Evolutionary conservation across 2,329 filamentous ascomycete species (phyloP).

Genomic region (Diplodia scrobiculata): DNA sequence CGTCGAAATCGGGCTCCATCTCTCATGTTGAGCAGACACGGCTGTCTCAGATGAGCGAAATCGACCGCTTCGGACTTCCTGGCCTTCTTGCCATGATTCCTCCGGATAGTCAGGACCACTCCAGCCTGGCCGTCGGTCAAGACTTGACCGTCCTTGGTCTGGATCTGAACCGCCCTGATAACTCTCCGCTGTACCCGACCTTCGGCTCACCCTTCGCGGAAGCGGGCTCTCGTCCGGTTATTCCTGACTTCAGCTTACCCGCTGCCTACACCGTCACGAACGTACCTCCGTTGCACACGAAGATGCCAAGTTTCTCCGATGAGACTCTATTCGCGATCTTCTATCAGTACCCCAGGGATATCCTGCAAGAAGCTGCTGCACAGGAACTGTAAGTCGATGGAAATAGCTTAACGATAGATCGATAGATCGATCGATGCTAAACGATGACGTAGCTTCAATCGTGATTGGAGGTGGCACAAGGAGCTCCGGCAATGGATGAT

Average conservation of each 20-base stretch:
- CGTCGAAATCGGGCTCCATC: conserved; percentile 16
- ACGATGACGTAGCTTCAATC: conserved; percentile 39
- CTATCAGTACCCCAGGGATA: conserved; percentile 67
- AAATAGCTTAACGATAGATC: not conserved
- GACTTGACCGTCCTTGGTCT: conserved; percentile 65
- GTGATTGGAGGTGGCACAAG: conserved; percentile 60
- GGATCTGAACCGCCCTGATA: conserved; percentile 63
- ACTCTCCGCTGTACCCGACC: conserved; percentile 62
- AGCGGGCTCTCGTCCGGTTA: conserved; percentile 59
- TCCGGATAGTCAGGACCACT: conserved; percentile 55
- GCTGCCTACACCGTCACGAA: conserved; percentile 67
- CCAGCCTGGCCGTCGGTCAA: conserved; percentile 61
- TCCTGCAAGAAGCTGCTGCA: conserved; percentile 67
- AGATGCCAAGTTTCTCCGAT: conserved; percentile 61
- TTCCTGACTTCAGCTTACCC: conserved; percentile 64
- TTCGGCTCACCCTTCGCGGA: conserved; percentile 66
- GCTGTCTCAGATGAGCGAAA: conserved; percentile 61
- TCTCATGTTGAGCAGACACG: conserved; percentile 42
- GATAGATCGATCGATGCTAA: conserved; percentile 2
- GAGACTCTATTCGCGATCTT: conserved; percentile 71
- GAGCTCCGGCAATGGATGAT: conserved; percentile 58
- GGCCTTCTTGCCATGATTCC: conserved; percentile 62
- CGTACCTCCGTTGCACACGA: conserved; percentile 62
- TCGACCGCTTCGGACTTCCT: conserved; percentile 62
- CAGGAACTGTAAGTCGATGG: conserved; percentile 56